Percentiles rank a stretch among this genome's conserved stretches.
phyloP scores from a whole-genome alignment of 1,139 yeast species.

The Taphrina wiesneri region DNA sequence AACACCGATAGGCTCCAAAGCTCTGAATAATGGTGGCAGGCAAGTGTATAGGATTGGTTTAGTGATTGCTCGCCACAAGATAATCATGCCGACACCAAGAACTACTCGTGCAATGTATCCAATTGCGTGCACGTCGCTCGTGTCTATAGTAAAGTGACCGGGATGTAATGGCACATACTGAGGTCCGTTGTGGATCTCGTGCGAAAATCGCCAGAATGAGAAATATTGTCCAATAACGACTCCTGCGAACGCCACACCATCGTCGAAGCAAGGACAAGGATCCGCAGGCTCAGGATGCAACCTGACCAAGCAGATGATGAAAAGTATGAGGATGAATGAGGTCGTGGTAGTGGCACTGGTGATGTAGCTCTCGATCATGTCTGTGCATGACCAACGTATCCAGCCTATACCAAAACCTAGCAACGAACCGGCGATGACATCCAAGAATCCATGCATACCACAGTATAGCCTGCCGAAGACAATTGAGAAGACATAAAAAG shows the following conservation, averaged over 20 bases:
- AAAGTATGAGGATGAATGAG: constrained; percentile 50
- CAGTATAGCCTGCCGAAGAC: constrained; percentile 84
- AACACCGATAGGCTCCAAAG: constrained; percentile 46
- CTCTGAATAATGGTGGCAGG: constrained; percentile 49
- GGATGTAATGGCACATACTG: constrained; percentile 10
- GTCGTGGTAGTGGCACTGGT: constrained; percentile 24
- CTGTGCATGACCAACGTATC: constrained; percentile 39
- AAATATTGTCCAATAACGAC: constrained; percentile 67
- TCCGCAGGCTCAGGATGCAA: constrained; percentile 85
- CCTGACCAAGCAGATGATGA: constrained; percentile 56
- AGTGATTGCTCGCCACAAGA: constrained; percentile 66
- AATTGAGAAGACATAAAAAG: constrained; percentile 63
- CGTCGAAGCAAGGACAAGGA: constrained; percentile 95
- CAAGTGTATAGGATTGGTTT: constrained; percentile 60
- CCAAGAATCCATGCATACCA: constrained; percentile 90
- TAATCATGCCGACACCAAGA: constrained; percentile 62
- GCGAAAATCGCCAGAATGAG: constrained; percentile 26
- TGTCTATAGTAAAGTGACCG: constrained; percentile 19
- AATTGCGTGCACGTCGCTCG: background rate
- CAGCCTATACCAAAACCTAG: constrained; percentile 56
- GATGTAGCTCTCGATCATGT: constrained; percentile 38
- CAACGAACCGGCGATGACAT: constrained; percentile 63
- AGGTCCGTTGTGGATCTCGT: constrained; percentile 10
- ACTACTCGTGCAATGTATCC: constrained; percentile 38
- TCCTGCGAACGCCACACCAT: constrained; percentile 89